Conservation (phyloP, 306 rosid genomes). For the Argentina anserina region DNA sequence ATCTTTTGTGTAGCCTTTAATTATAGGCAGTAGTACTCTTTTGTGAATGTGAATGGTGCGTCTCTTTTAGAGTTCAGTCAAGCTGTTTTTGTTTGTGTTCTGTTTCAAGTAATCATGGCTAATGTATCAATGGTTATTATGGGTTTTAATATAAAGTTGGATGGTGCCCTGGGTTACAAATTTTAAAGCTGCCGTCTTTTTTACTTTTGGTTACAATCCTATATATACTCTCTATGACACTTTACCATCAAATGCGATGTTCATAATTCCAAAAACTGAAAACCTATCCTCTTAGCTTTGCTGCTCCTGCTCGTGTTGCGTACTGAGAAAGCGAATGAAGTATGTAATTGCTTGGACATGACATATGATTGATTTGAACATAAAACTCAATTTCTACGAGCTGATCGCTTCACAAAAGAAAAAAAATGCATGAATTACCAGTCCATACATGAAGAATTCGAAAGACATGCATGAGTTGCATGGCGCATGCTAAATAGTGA, state of each 20-base stretch:
- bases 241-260: not conserved
- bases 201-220: not conserved
- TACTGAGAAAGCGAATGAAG: no score
- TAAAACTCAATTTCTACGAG: no score
- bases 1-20: constrained; percentile 31
- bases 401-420: no score
- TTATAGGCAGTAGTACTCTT: constrained; percentile 12
- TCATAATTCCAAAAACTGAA: not conserved
- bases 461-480: no score
- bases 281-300: no score
- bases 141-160: not conserved
- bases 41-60: constrained; percentile 3
- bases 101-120: not conserved
- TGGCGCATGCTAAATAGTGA: no score
- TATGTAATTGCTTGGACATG: no score
- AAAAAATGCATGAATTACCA: no score
- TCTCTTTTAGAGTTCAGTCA: not conserved
- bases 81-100: not conserved
- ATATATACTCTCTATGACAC: not conserved
- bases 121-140: not conserved
- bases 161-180: not conserved
- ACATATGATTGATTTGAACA: no score
- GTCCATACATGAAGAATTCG: no score
- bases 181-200: not conserved
- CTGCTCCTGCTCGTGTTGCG: no score